A percentile compares a stretch with the other conserved stretches of the same genome.
These are phyloP conservation scores for Quercus ilex DNA, from an alignment of 306 rosid species.

Conservation along the genomic window DNA sequence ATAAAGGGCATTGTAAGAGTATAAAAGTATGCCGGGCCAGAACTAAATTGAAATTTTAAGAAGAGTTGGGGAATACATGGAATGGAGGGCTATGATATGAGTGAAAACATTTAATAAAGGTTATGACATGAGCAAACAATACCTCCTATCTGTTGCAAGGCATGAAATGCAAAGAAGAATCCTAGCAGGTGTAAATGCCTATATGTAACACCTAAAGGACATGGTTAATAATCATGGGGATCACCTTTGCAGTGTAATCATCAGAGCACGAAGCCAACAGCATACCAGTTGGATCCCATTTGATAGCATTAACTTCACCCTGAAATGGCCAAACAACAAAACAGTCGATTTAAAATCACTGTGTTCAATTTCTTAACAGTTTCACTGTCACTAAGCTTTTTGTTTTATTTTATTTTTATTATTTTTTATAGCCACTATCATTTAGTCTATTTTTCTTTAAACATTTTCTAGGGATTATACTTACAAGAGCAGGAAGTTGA, in stretches of 20 bases:
- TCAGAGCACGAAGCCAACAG: conserved; percentile 73
- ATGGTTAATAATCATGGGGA: background rate
- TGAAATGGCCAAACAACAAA: conserved; percentile 29
- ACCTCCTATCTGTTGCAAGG: background rate
- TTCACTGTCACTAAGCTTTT: background rate
- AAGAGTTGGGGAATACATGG: too few species aligned
- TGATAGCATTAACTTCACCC: conserved; percentile 71
- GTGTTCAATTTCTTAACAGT: background rate
- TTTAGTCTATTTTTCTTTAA: background rate
- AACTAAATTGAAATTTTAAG: too few species aligned
- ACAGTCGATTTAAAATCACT: conserved; percentile 6
- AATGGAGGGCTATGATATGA: too few species aligned
- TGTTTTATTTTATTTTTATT: background rate
- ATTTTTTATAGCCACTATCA: background rate
- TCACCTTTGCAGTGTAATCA: conserved; percentile 63
- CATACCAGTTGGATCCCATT: conserved; percentile 69
- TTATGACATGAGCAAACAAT: background rate
- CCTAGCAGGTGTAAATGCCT: background rate
- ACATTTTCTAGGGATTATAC: background rate
- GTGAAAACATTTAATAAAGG: background rate
- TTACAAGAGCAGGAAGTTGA: background rate
- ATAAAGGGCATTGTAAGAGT: background rate
- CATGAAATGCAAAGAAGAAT: background rate
- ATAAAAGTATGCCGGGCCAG: too few species aligned
- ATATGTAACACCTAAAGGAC: background rate